Conservation (phyloP, 2,329 filamentous ascomycete genomes). For the Exophiala sp. region DNA sequence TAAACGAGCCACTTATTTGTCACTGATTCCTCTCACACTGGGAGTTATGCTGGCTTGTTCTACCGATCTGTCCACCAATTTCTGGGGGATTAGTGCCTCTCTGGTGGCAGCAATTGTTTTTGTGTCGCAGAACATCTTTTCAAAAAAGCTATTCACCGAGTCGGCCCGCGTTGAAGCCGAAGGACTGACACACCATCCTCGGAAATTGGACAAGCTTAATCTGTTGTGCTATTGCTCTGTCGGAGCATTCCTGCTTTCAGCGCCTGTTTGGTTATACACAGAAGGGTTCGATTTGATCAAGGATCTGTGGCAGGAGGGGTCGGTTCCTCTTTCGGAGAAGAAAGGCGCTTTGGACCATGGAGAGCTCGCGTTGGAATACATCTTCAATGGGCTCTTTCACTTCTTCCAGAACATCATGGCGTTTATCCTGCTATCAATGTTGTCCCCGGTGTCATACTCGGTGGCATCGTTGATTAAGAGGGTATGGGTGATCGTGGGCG, state of each 20-base stretch:
- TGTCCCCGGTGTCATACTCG: constrained; percentile 94
- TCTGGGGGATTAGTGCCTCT: constrained; percentile 83
- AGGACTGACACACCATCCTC: constrained; percentile 53
- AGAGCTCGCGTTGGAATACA: constrained; percentile 66
- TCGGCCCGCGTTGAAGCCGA: constrained; percentile 79
- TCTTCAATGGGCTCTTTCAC: constrained; percentile 96
- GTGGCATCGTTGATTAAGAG: constrained; percentile 94
- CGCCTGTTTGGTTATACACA: constrained; percentile 87
- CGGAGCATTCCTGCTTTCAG: constrained; percentile 78
- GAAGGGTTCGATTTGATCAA: constrained; percentile 73
- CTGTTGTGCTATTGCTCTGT: constrained; percentile 95
- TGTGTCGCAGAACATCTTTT: constrained; percentile 97
- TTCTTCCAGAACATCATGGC: constrained; percentile 95
- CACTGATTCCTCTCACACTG: constrained; percentile 79
- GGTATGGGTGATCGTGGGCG: constrained; percentile 91
- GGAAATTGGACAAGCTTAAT: constrained; percentile 94
- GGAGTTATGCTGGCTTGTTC: constrained; percentile 98
- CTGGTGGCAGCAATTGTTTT: constrained; percentile 89
- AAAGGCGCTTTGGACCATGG: constrained; percentile 65
- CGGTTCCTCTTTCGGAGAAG: constrained; percentile 67
- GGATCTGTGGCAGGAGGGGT: constrained; percentile 76
- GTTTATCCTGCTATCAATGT: constrained; percentile 84
- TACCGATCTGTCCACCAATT: constrained; percentile 79
- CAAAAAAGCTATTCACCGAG: constrained; percentile 95
- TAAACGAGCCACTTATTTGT: constrained; percentile 77